Evolutionary conservation across 306 rosid species (phyloP).

Genomic region (Cotoneaster glaucophyllus): DNA sequence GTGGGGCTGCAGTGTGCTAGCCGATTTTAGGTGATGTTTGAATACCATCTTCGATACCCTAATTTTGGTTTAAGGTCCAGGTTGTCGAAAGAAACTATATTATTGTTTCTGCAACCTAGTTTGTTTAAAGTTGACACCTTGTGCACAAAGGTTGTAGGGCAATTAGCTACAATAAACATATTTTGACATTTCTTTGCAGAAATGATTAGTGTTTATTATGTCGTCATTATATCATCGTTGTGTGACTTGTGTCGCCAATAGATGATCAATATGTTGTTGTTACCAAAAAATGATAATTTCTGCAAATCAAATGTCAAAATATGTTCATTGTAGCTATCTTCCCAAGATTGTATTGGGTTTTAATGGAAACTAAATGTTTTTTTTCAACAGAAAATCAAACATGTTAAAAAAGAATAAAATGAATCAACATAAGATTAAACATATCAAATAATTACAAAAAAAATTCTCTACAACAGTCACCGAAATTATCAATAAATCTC

Average conservation of each 20-base stretch:
- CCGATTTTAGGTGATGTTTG: not conserved
- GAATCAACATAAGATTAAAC: not conserved
- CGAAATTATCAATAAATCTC: not conserved
- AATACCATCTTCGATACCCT: not conserved
- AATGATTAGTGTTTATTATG: no score
- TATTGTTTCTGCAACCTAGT: not conserved
- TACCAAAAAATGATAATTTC: no score
- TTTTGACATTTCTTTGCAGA: not conserved
- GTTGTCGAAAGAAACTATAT: not conserved
- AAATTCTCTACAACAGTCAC: not conserved
- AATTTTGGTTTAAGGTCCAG: not conserved
- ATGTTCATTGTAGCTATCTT: no score
- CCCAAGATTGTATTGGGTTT: not conserved
- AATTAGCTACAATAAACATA: not conserved
- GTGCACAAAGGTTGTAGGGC: not conserved
- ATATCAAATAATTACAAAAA: not conserved
- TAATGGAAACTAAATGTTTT: not conserved
- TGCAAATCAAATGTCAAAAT: no score
- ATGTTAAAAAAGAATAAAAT: not conserved
- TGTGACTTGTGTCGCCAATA: no score
- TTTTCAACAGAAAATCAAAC: not conserved
- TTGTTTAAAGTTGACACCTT: not conserved
- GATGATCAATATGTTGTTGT: no score
- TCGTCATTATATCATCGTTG: no score
- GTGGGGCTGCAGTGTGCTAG: not conserved